Base-by-base conservation (phyloP, 768 basidiomycete genomes). In the Tulasnella sp. region DNA sequence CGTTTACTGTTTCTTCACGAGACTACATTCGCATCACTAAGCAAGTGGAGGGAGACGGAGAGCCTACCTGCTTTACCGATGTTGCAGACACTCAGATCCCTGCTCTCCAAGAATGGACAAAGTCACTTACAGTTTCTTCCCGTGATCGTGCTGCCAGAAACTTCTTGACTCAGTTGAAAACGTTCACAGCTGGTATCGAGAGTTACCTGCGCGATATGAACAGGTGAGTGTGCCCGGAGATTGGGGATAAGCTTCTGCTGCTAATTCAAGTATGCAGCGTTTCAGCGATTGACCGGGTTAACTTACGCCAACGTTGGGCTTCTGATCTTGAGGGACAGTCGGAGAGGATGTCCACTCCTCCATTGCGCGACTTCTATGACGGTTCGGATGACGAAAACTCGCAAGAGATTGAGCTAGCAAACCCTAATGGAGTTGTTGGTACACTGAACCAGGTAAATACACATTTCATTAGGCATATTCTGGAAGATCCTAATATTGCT, bases 11-110 rank as follows among this genome's bases (percentile, higher is more conserved):
- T 51, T 79, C 78, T 1, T 70, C 74, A 34, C 70, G 77, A 15
- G 77, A 81, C 60, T 79, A 81, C 56, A 69, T 77, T 15, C 66
- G 77, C 35, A 59, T 79, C 20, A 76, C 70, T 37, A 66, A 72
- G 73, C 76, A 78, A 65, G 71, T 76, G 24, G 72, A 72, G 58
- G 77, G 77, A 24, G 78, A 81, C 49, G 77, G 78, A 12, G 71
- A 72, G 20, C 70, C 77, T 1, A 61, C 71, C 0, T 78, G 76
- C 57, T 79, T 78, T 63, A 67, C 70, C 35, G 69, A 72, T 50
- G 58, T 68, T n/a, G 60, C 68, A 8, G 72, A 78, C 54, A 78
- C 75, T 5, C 73, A 74, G 3, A 71, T 79, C 35, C 77, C 77
- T 4, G 72, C 65, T 6, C 63, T 81, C 1, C 78, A 76, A 57